Percentiles rank a stretch among this genome's conserved stretches.
Conservation (phyloP, 2,329 filamentous ascomycete species). For the Fusarium sp. region DNA sequence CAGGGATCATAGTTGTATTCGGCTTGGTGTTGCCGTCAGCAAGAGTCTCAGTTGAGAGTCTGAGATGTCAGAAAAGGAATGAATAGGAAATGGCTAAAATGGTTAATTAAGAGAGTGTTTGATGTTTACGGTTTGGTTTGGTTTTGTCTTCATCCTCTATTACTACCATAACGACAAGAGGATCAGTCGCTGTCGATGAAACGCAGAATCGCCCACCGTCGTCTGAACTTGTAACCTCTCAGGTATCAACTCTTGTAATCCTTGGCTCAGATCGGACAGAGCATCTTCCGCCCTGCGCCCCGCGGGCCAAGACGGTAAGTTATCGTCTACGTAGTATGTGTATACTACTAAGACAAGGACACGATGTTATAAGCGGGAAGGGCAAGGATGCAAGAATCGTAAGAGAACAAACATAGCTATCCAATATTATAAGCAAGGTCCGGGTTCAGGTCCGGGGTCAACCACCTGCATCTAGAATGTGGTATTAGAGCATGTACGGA, state of each 20-base stretch:
- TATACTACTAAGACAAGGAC: conserved; percentile 13
- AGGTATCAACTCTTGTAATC: conserved; percentile 8
- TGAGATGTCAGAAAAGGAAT: neutral
- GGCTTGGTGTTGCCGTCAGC: conserved; percentile 20
- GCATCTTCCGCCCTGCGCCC: conserved; percentile 14
- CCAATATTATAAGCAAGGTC: conserved; percentile 1
- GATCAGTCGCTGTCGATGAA: conserved; percentile 5
- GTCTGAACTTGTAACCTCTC: conserved; percentile 8
- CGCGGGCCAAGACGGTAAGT: conserved; percentile 2
- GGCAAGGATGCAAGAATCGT: conserved; percentile 3
- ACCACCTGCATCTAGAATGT: neutral
- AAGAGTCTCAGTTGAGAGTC: conserved; percentile 1
- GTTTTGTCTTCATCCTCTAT: conserved; percentile 1
- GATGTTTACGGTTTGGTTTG: conserved; percentile 1
- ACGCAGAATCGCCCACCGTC: conserved; percentile 3
- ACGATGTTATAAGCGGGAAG: conserved; percentile 6
- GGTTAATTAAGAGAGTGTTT: conserved; percentile 9
- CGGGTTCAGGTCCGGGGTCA: neutral
- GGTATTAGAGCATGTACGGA: neutral
- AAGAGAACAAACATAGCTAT: conserved; percentile 7
- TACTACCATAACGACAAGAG: neutral
- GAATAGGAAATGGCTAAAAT: neutral
- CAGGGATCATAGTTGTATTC: neutral
- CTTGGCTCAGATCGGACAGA: conserved; percentile 19
- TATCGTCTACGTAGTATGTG: neutral